These are phyloP conservation scores for Rostrohypoxylon terebratum DNA, from an alignment of 495 filamentous ascomycete genomes.

Conservation along the genomic window DNA sequence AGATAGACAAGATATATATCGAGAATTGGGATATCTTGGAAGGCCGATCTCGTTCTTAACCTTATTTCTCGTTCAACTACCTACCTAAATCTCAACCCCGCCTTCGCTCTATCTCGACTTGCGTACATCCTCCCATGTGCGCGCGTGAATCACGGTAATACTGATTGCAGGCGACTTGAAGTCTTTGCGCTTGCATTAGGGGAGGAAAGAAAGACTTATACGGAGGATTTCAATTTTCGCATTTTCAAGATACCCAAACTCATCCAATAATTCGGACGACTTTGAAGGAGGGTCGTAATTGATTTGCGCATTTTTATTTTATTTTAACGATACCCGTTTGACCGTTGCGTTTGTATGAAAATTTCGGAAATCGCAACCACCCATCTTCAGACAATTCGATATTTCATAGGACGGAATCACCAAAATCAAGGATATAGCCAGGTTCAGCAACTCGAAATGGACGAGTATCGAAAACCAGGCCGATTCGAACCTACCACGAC, in stretches of 20 bases:
- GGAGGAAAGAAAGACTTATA: conserved; percentile 67
- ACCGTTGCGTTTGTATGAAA: conserved; percentile 26
- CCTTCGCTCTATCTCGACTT: neutral
- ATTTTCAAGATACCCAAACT: conserved; percentile 15
- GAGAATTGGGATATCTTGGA: neutral
- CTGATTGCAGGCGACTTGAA: conserved; percentile 65
- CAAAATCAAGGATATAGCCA: conserved; percentile 32
- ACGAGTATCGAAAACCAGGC: conserved; percentile 35
- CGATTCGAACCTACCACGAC: conserved; percentile 41
- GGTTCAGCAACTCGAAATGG: conserved; percentile 47
- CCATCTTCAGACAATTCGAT: conserved; percentile 33
- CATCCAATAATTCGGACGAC: neutral
- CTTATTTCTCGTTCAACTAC: conserved; percentile 1
- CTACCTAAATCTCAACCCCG: conserved; percentile 13
- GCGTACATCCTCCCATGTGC: conserved; percentile 28
- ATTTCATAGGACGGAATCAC: conserved; percentile 27
- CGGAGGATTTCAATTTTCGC: conserved; percentile 19
- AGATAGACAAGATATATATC: conserved; percentile 9
- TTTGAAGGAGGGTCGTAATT: neutral
- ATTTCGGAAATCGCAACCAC: conserved; percentile 17
- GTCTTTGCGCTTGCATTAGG: conserved; percentile 70
- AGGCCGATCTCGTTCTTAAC: neutral
- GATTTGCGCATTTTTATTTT: conserved; percentile 5
- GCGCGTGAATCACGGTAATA: conserved; percentile 44
- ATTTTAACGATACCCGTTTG: conserved; percentile 17